Evolutionary conservation across 139 green algal species (phyloP).

Genomic region (Chlorella sp.): DNA sequence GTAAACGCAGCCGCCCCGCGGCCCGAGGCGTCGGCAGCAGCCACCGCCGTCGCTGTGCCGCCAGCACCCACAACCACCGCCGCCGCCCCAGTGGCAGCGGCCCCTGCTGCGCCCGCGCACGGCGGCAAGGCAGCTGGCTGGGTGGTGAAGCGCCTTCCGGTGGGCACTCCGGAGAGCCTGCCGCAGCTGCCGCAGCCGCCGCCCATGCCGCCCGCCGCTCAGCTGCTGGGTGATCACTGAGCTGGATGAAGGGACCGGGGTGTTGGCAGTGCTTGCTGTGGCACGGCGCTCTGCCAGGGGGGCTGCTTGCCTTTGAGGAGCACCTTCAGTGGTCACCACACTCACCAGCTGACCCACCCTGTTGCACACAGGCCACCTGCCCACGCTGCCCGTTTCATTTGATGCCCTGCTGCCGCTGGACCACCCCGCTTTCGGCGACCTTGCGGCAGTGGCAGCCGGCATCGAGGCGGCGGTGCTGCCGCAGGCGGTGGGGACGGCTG

Average conservation of each 20-base stretch:
- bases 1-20: background rate
- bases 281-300: too few relatives aligned
- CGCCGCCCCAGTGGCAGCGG: background rate
- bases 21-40: background rate
- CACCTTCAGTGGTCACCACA: too few relatives aligned
- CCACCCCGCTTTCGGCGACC: conserved; percentile 1
- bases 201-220: background rate
- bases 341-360: too few relatives aligned
- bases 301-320: too few relatives aligned
- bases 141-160: conserved; percentile 4
- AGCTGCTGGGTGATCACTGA: conserved; percentile 8
- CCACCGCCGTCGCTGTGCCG: background rate
- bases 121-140: background rate
- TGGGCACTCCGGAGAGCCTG: background rate
- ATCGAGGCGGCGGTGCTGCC: background rate
- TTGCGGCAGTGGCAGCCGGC: background rate
- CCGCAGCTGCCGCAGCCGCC: background rate
- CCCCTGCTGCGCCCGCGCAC: background rate
- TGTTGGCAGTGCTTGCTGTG: too few relatives aligned
- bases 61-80: background rate
- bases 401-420: background rate
- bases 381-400: background rate
- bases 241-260: too few relatives aligned
- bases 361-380: background rate
- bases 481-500: too few relatives aligned